A percentile compares a stretch with the other conserved stretches of the same genome.
Evolutionary conservation across 352 stramenopile species (phyloP).

Genomic region (Phytophthora cactorum): DNA sequence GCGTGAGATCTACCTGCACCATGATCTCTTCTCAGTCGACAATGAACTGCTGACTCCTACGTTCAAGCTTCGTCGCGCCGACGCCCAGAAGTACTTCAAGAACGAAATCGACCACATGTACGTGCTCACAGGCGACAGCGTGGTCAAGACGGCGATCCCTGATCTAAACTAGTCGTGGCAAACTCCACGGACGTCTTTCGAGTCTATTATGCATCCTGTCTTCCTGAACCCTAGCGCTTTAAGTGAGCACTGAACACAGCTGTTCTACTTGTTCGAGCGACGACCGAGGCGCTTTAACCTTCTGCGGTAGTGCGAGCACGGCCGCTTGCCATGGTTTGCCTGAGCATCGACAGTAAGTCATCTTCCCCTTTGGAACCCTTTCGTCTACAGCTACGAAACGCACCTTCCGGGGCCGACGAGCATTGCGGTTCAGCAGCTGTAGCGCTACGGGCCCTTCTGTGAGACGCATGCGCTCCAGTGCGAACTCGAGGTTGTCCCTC

Average conservation of each 20-base stretch:
- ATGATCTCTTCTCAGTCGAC: slow-evolving; percentile 92
- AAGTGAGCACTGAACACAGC: neutral
- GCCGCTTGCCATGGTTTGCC: slow-evolving; percentile 59
- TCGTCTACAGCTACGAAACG: slow-evolving; percentile 3
- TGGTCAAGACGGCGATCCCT: slow-evolving; percentile 44
- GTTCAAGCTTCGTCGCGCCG: slow-evolving; percentile 95
- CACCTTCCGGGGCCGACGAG: slow-evolving; percentile 55
- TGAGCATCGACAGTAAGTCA: slow-evolving; percentile 13
- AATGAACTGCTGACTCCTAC: slow-evolving; percentile 97
- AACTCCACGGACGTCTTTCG: neutral
- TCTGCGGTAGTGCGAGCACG: slow-evolving; percentile 58
- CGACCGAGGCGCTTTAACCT: slow-evolving; percentile 53
- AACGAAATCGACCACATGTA: slow-evolving; percentile 79
- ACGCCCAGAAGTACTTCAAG: slow-evolving; percentile 68
- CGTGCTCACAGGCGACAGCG: slow-evolving; percentile 56
- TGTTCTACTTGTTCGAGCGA: slow-evolving; percentile 14
- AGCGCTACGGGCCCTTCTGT: slow-evolving; percentile 40
- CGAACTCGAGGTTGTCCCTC: slow-evolving; percentile 62
- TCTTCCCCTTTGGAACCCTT: neutral
- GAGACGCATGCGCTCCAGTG: slow-evolving; percentile 62
- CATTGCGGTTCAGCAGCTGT: slow-evolving; percentile 56
- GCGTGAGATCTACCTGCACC: slow-evolving; percentile 91
- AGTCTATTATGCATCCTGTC: slow-evolving; percentile 30
- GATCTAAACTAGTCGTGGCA: slow-evolving; percentile 14
- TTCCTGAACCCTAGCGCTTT: slow-evolving; percentile 18